A percentile compares a stretch with the other conserved stretches of the same genome.
These are phyloP conservation scores for Pholiota molesta DNA, from an alignment of 768 basidiomycete genomes.

Conservation along the genomic window DNA sequence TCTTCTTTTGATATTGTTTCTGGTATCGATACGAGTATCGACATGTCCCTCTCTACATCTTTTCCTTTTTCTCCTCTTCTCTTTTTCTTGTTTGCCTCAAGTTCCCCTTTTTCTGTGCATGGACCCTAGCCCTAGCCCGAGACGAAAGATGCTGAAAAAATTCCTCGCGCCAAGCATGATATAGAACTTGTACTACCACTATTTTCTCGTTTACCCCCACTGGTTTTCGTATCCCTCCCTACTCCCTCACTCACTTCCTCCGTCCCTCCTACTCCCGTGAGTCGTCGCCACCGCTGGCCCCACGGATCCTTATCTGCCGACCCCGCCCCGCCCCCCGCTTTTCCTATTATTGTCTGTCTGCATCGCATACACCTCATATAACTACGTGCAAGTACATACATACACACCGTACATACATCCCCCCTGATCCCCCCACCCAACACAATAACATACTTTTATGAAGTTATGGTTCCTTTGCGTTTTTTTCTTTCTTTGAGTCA, in stretches of 20 bases:
- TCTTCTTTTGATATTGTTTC: neutral
- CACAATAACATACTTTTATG: too few relatives aligned
- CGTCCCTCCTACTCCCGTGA: neutral
- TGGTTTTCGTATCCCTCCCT: neutral
- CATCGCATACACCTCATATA: too few relatives aligned
- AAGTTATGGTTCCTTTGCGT: too few relatives aligned
- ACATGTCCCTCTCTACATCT: neutral
- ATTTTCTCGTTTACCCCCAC: neutral
- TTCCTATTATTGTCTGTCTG: neutral
- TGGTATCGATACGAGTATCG: neutral
- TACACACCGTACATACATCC: too few relatives aligned
- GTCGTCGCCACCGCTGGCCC: neutral
- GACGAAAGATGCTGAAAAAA: slow-evolving; percentile 1
- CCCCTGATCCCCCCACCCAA: too few relatives aligned
- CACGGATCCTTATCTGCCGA: neutral
- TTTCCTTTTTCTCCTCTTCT: neutral
- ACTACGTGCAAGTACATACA: too few relatives aligned
- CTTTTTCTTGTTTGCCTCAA: neutral
- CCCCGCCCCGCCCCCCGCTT: neutral
- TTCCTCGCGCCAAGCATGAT: neutral
- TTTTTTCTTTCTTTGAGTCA: too few relatives aligned
- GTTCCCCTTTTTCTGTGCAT: neutral
- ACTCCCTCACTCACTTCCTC: neutral
- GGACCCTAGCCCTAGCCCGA: neutral
- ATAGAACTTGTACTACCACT: slow-evolving; percentile 6